Conservation (phyloP, 2,329 filamentous ascomycete genomes). For the Harringtonia aguacate region DNA sequence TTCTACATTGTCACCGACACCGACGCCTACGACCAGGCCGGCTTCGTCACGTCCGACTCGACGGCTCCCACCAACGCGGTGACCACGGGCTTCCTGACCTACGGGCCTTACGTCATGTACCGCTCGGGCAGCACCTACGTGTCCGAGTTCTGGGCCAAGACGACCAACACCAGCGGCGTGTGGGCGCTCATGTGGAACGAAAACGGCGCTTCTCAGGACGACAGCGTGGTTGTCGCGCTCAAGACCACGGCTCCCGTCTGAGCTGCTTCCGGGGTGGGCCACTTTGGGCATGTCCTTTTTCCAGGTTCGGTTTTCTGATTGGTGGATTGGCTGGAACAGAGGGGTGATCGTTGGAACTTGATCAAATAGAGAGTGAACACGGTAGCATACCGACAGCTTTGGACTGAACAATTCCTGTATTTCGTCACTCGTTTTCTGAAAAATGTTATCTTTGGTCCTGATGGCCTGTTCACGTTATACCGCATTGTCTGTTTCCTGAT, state of each 20-base stretch:
- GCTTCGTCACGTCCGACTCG: not conserved
- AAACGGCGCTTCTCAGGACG: constrained; percentile 1
- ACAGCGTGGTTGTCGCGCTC: not conserved
- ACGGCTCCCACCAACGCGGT: not conserved
- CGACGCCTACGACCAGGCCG: not conserved
- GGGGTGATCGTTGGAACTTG: no score
- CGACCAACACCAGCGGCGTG: not conserved
- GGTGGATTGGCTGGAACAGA: no score
- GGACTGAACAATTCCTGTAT: no score
- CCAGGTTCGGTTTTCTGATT: no score
- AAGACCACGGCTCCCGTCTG: not conserved
- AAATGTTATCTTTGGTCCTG: no score
- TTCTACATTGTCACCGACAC: constrained; percentile 8
- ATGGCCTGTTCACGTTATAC: no score
- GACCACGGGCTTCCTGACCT: constrained; percentile 3
- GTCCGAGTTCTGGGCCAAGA: constrained; percentile 5
- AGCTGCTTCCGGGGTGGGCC: no score
- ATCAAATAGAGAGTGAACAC: no score
- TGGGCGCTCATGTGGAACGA: constrained; percentile 10
- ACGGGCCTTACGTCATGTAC: constrained; percentile 5
- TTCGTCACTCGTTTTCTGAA: no score
- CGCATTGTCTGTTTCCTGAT: no score
- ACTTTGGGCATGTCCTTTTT: no score
- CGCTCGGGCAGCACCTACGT: not conserved
- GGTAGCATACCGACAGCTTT: no score